Base-by-base conservation (phyloP, 257 asterid genomes). In the Nicotiana undulata region DNA sequence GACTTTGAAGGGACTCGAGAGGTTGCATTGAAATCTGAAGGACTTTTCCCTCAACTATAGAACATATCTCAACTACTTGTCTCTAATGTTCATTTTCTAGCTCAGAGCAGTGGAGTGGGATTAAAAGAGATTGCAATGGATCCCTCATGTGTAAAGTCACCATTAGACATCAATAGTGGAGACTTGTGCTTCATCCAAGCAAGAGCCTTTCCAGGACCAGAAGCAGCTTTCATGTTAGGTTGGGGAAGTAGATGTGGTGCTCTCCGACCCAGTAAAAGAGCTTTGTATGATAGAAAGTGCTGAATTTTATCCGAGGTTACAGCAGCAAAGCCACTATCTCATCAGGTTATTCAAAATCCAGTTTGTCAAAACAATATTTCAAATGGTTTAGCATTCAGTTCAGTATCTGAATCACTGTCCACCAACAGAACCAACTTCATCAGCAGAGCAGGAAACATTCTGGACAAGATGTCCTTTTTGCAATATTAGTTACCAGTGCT, bases 191-290 rank as follows among this genome's bases (percentile, higher is more conserved):
- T 76, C 98, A 93, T 85, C 98, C 97, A 40, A 95, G 92, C 82
- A 93, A 93, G 85, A 93, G 83, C 88, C 56, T 92, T 90, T 70
- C 92, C 96, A 28, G 97, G 96, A 66, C 93, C 97, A 17, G 97
- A 93, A 85, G 92, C 93, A 53, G 98, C 98, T 84, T 90, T 93
- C 83, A 34, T 92, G 88, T 86, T 93, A 82, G 84, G 84, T 93
- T 77, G 89, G 92, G 20, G 92, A 93, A 86, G 98, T 97, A 67
- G 81, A 89, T 83, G 58, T 89, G 4, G 84, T 90, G 79, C 97
- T 92, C 78, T 89, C 92, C 0, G 98, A 93, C 76, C 86, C 84
- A 70, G 49, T 77, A 92, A 85, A 77, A 90, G 91, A 80, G 80
- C 88, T 77, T 1, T 67, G 40, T 92, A 86, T 60, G 97, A 93